A percentile compares a stretch with the other conserved stretches of the same genome.
Evolutionary conservation across 83 land plant species (phyloP).

Genomic region (Diphasiastrum complanatum): DNA sequence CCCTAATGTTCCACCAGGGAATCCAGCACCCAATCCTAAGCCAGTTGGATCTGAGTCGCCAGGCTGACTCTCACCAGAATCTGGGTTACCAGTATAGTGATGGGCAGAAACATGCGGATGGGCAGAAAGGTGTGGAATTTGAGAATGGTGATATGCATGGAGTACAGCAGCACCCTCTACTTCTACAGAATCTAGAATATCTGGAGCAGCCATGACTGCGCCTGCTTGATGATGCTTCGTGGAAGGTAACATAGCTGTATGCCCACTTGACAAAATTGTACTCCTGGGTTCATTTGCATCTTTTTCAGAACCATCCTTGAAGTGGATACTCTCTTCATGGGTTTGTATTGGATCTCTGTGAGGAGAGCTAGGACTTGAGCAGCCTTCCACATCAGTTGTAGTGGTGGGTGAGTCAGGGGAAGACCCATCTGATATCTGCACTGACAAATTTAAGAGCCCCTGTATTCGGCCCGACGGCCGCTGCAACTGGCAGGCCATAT

Average conservation of each 20-base stretch:
- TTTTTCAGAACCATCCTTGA: too few relatives aligned
- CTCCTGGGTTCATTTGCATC: neutral
- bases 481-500: constrained; percentile 14
- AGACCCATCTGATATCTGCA: neutral
- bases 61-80: too few relatives aligned
- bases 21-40: neutral
- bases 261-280: neutral
- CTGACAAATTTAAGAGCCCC: constrained; percentile 6
- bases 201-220: neutral
- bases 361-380: neutral
- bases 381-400: neutral
- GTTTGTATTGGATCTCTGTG: neutral
- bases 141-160: neutral
- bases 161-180: neutral
- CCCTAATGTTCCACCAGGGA: neutral
- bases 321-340: too few relatives aligned
- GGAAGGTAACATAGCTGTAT: neutral
- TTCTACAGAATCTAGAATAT: constrained; percentile 2
- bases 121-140: neutral
- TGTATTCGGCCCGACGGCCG: constrained; percentile 7
- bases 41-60: neutral
- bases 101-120: neutral
- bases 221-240: neutral
- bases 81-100: neutral
- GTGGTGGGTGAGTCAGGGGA: neutral